Evolutionary conservation across 129 eudicot genomes (phyloP).

Genomic region (Saposhnikovia divaricata): DNA sequence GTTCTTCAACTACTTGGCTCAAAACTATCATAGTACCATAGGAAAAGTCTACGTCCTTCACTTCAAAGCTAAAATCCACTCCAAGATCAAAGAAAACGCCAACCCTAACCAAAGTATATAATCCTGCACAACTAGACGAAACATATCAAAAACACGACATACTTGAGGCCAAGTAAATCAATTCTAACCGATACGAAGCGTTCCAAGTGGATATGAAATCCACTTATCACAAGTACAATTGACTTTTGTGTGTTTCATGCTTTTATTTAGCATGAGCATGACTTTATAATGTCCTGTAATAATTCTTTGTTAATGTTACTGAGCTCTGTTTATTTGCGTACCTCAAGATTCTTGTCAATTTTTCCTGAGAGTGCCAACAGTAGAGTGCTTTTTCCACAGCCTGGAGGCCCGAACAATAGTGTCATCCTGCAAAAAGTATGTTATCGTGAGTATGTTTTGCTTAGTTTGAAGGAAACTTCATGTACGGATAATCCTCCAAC

Average conservation of each 20-base stretch:
- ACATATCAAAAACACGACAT: too few species aligned
- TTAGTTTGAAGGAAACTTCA: neutral
- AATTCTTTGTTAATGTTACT: neutral
- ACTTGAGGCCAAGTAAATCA: too few species aligned
- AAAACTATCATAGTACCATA: too few species aligned
- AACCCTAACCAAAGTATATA: too few species aligned
- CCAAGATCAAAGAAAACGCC: too few species aligned
- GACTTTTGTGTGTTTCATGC: neutral
- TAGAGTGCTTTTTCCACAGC: constrained; percentile 22
- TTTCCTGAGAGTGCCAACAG: constrained; percentile 20
- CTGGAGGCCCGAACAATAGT: constrained; percentile 19
- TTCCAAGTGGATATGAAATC: too few species aligned
- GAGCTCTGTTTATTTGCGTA: neutral
- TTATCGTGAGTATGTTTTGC: neutral
- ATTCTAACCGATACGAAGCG: too few species aligned
- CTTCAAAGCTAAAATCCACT: too few species aligned
- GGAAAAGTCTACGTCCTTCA: too few species aligned
- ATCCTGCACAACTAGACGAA: too few species aligned
- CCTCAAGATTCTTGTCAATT: constrained; percentile 17
- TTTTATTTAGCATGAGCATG: too few species aligned
- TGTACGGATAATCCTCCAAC: neutral
- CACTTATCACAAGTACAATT: neutral
- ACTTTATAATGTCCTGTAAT: neutral
- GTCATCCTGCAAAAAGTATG: constrained; percentile 18
- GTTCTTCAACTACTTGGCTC: too few species aligned